Percentiles rank a stretch among this genome's conserved stretches.
Evolutionary conservation across 2,329 filamentous ascomycete genomes (phyloP).

Genomic region (Ophiostoma montium): DNA sequence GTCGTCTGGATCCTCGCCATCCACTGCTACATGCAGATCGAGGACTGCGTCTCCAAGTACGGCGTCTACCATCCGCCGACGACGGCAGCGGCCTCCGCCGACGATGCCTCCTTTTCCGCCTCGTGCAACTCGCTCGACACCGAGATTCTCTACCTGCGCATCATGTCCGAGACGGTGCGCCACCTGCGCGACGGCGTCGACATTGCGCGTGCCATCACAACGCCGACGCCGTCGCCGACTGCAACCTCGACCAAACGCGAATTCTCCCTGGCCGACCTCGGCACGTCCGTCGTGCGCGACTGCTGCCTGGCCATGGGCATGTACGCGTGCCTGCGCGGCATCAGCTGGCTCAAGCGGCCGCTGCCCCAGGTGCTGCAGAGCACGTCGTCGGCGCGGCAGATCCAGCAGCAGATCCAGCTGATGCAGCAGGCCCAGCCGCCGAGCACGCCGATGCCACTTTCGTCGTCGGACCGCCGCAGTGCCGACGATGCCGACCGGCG

Average conservation of each 20-base stretch:
- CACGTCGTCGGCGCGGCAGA: background rate
- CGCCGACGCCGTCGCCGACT: background rate
- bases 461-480: background rate
- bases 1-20: conserved; percentile 12
- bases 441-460: background rate
- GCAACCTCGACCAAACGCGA: background rate
- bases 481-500: background rate
- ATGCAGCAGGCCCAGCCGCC: background rate
- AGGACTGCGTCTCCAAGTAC: conserved; percentile 10
- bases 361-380: background rate
- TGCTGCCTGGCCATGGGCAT: conserved; percentile 9
- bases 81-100: background rate
- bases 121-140: background rate
- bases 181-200: conserved; percentile 8
- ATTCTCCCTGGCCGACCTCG: conserved; percentile 10
- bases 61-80: conserved; percentile 3
- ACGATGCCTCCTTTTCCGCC: background rate
- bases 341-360: background rate
- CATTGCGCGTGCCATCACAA: conserved; percentile 6
- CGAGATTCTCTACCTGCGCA: conserved; percentile 3
- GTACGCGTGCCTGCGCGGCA: conserved; percentile 3
- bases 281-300: conserved; percentile 12
- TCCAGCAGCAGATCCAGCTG: background rate
- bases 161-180: conserved; percentile 12
- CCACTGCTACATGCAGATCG: conserved; percentile 15